Conservation (phyloP, 2,329 filamentous ascomycete genomes). For the Penicillium sp. region DNA sequence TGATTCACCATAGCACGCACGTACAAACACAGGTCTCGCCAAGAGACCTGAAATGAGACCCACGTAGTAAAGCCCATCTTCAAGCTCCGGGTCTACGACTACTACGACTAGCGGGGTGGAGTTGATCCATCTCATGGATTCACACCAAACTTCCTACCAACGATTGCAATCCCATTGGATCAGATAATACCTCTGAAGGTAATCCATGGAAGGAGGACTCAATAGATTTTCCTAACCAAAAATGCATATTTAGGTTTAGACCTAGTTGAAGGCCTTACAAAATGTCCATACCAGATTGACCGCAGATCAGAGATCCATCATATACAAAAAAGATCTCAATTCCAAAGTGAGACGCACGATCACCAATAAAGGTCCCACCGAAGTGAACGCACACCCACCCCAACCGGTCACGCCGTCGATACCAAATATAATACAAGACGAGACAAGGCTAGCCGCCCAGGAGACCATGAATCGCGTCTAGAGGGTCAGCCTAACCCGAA, state of each 20-base stretch:
- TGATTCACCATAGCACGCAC: no score
- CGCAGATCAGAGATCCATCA: not conserved
- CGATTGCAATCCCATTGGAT: no score
- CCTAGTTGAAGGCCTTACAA: not conserved
- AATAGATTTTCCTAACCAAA: no score
- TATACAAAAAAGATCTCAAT: not conserved
- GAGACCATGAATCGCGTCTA: not conserved
- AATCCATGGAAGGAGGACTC: no score
- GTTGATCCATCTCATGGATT: no score
- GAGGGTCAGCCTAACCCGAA: not conserved
- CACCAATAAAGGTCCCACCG: not conserved
- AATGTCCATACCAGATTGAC: not conserved
- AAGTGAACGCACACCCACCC: not conserved
- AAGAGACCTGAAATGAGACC: no score
- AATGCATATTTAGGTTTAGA: not conserved
- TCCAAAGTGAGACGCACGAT: not conserved
- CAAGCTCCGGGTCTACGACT: no score
- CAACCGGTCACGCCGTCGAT: slow-evolving; percentile 16
- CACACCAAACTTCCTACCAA: no score
- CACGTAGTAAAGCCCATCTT: no score
- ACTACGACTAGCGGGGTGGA: no score
- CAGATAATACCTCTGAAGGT: no score
- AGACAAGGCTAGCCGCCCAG: slow-evolving; percentile 3
- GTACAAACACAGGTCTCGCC: no score
- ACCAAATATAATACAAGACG: slow-evolving; percentile 27